Evolutionary conservation across 306 rosid genomes (phyloP).

Genomic region (Luffa acutangula): DNA sequence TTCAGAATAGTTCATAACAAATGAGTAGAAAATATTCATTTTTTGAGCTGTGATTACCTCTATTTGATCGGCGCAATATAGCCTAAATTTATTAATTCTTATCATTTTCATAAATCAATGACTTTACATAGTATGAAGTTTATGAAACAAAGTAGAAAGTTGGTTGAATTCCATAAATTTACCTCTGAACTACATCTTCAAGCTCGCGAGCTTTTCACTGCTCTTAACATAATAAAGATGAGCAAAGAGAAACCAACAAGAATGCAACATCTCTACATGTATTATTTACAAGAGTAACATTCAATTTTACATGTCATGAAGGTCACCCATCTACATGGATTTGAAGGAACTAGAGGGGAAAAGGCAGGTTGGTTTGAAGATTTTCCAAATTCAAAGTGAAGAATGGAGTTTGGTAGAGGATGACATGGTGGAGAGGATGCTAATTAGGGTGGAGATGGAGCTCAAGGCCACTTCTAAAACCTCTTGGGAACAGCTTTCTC

Average conservation of each 20-base stretch:
- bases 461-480: conserved; percentile 6
- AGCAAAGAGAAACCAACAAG: neutral
- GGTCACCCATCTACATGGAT: neutral
- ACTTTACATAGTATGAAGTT: too few species aligned
- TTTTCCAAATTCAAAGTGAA: neutral
- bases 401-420: neutral
- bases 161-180: neutral
- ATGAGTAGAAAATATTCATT: too few species aligned
- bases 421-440: conserved; percentile 1
- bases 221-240: neutral
- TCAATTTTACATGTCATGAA: neutral
- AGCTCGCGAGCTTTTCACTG: neutral
- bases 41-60: too few species aligned
- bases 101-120: too few species aligned
- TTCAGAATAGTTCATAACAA: too few species aligned
- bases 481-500: conserved; percentile 13
- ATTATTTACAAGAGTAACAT: neutral
- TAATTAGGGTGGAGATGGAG: conserved; percentile 2
- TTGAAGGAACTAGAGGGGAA: neutral
- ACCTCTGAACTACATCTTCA: neutral
- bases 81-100: too few species aligned
- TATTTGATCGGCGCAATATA: too few species aligned
- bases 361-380: neutral
- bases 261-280: neutral
- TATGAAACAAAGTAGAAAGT: neutral